phyloP scores from a whole-genome alignment of 179 eudicot genomes.

The Carnegiea gigantea region DNA sequence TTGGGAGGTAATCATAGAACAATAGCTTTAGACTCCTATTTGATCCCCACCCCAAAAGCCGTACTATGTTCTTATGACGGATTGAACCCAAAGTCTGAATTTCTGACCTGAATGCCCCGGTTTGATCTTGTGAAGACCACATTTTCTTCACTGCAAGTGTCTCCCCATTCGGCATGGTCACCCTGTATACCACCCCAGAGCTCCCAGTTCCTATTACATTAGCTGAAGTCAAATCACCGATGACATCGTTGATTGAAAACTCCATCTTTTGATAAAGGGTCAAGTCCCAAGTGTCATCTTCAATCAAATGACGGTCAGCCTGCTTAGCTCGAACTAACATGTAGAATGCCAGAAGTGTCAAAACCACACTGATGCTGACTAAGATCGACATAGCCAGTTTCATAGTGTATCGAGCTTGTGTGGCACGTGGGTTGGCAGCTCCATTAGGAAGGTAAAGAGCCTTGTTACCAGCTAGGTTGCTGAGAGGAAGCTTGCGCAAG shows the following conservation, averaged over 20 bases:
- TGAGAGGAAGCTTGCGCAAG: conserved; percentile 65
- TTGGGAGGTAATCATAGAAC: conserved; percentile 79
- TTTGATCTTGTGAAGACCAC: conserved; percentile 69
- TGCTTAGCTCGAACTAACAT: conserved; percentile 47
- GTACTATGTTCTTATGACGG: conserved; percentile 75
- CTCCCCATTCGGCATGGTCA: conserved; percentile 63
- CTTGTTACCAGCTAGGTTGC: conserved; percentile 64
- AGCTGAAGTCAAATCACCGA: conserved; percentile 55
- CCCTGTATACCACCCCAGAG: conserved; percentile 89
- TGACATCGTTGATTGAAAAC: conserved; percentile 60
- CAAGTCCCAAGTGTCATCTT: conserved; percentile 62
- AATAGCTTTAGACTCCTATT: conserved; percentile 57
- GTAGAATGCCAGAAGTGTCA: conserved; percentile 64
- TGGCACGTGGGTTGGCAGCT: conserved; percentile 27
- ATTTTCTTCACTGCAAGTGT: conserved; percentile 83
- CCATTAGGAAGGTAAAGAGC: conserved; percentile 54
- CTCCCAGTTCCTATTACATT: conserved; percentile 90
- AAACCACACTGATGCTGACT: conserved; percentile 62
- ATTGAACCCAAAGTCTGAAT: conserved; percentile 77
- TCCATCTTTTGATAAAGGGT: conserved; percentile 86
- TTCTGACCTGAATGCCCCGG: conserved; percentile 76
- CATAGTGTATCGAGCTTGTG: conserved; percentile 39
- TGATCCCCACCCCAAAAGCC: conserved; percentile 87
- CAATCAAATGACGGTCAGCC: conserved; percentile 33
- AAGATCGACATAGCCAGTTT: conserved; percentile 76